Evolutionary conservation across 2,329 filamentous ascomycete species (phyloP).

Genomic region (Penicillium sp.): DNA sequence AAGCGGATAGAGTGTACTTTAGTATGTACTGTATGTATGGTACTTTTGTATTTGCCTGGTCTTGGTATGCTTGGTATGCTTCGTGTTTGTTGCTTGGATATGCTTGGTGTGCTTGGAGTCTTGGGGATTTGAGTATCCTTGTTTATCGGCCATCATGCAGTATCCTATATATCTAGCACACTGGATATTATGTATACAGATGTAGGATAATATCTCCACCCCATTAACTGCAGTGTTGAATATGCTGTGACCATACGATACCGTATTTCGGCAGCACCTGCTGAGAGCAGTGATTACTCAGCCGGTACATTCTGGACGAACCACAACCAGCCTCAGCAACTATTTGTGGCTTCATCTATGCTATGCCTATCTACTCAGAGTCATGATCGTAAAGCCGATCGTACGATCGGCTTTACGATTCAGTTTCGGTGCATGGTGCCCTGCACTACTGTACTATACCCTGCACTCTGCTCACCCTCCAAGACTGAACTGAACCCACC

Average conservation of each 20-base stretch:
- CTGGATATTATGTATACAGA: too few species aligned
- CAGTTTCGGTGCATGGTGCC: too few species aligned
- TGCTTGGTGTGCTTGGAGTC: background rate
- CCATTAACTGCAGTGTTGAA: too few species aligned
- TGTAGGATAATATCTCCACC: too few species aligned
- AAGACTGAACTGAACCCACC: background rate
- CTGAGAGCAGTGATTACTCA: slow-evolving; percentile 1
- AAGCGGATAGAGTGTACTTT: background rate
- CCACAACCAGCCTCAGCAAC: too few species aligned
- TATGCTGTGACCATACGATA: background rate
- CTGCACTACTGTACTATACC: too few species aligned
- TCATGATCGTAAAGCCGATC: too few species aligned
- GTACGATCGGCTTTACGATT: too few species aligned
- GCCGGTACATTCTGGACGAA: background rate
- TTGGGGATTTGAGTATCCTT: background rate
- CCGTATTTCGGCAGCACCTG: background rate
- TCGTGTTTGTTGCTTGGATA: background rate
- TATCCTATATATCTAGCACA: too few species aligned
- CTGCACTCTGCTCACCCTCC: background rate
- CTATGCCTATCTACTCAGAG: too few species aligned
- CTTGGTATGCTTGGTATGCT: background rate
- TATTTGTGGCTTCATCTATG: too few species aligned
- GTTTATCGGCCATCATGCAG: too few species aligned
- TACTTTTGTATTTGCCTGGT: background rate
- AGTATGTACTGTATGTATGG: background rate